Conservation (phyloP, 2,329 filamentous ascomycete genomes). For the Laburnicola sp. region DNA sequence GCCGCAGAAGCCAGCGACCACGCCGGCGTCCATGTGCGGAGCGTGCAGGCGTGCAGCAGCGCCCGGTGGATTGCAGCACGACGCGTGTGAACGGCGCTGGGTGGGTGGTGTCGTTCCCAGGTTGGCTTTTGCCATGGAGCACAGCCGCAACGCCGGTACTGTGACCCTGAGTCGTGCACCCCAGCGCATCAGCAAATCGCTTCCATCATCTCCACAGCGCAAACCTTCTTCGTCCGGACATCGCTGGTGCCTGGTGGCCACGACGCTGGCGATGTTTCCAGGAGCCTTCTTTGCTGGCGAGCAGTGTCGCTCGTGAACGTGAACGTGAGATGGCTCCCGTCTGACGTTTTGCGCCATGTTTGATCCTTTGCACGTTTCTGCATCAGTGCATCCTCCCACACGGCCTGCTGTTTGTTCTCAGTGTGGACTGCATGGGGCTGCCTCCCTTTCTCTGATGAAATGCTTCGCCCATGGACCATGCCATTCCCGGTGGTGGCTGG, state of each 20-base stretch:
- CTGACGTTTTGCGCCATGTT: conserved; percentile 13
- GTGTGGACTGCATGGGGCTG: neutral
- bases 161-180: conserved; percentile 31
- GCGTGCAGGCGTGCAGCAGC: neutral
- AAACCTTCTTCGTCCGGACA: conserved; percentile 18
- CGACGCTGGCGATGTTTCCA: conserved; percentile 23
- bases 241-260: conserved; percentile 29
- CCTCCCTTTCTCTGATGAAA: conserved; percentile 1
- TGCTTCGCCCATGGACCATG: neutral
- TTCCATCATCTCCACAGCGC: conserved; percentile 8
- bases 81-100: conserved; percentile 10
- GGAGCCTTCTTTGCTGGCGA: conserved; percentile 14
- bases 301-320: conserved; percentile 16
- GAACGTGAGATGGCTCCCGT: too few species aligned
- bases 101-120: too few species aligned
- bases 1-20: too few species aligned
- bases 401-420: too few species aligned
- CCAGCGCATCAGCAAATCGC: conserved; percentile 6
- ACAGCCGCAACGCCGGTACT: conserved; percentile 21
- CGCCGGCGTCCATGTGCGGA: conserved; percentile 1
- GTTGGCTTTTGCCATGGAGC: neutral
- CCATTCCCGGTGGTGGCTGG: neutral
- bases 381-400: too few species aligned
- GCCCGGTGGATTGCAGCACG: conserved; percentile 13
- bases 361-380: conserved; percentile 10